These are phyloP conservation scores for Boletus sp. DNA, from an alignment of 768 basidiomycete genomes.

Conservation along the genomic window DNA sequence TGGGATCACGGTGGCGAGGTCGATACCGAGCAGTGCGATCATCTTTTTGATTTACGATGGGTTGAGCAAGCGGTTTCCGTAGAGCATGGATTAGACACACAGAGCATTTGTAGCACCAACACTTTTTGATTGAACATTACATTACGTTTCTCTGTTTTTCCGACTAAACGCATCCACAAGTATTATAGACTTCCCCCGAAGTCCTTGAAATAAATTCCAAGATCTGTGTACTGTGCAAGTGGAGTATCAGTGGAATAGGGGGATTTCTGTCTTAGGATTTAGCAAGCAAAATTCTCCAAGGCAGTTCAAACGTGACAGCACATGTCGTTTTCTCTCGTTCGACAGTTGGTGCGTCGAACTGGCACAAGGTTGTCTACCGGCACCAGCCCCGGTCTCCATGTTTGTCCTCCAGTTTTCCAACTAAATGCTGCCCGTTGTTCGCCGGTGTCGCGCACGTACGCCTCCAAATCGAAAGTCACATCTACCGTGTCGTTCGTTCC, in stretches of 20 bases:
- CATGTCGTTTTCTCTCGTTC: slow-evolving; percentile 11
- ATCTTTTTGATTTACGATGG: slow-evolving; percentile 94
- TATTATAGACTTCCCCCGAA: no score
- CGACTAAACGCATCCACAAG: no score
- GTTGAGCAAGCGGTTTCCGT: slow-evolving; percentile 53
- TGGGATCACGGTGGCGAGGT: slow-evolving; percentile 83
- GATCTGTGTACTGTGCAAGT: no score
- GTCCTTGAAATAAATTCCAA: no score
- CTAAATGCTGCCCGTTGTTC: background rate
- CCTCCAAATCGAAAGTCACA: slow-evolving; percentile 34
- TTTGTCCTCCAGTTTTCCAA: background rate
- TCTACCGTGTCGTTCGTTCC: slow-evolving; percentile 65
- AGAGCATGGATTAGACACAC: slow-evolving; percentile 4
- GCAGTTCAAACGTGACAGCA: background rate
- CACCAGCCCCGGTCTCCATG: background rate
- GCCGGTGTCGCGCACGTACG: slow-evolving; percentile 22
- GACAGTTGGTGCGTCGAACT: slow-evolving; percentile 6
- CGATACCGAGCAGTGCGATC: slow-evolving; percentile 86
- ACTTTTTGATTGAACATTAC: no score
- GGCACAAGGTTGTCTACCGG: background rate
- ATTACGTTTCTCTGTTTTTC: no score
- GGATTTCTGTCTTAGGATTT: background rate
- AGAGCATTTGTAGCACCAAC: background rate
- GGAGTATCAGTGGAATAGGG: background rate
- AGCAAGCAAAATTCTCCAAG: background rate